phyloP scores from a whole-genome alignment of 495 filamentous ascomycete genomes.

The Neurospora sp. region DNA sequence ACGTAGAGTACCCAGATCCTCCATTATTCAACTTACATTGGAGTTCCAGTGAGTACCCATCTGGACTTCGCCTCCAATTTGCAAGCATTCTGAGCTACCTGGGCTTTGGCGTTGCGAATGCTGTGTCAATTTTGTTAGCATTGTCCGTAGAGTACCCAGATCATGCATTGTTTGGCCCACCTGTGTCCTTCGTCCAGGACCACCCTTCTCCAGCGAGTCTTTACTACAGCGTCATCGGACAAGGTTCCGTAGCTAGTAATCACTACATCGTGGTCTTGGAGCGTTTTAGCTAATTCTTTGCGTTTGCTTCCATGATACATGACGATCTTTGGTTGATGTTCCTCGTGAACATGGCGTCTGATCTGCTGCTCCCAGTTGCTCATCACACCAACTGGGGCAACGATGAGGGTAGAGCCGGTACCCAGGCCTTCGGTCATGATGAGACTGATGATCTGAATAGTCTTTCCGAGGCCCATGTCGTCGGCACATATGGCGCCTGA shows the following conservation, averaged over 20 bases:
- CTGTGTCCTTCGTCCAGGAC: conserved; percentile 80
- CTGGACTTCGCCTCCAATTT: conserved; percentile 58
- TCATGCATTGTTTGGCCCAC: neutral
- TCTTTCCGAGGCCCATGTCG: conserved; percentile 95
- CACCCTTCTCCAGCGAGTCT: conserved; percentile 66
- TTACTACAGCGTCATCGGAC: conserved; percentile 45
- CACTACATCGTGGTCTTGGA: conserved; percentile 59
- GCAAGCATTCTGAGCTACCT: conserved; percentile 57
- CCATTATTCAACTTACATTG: conserved; percentile 40
- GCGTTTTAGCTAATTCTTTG: conserved; percentile 44
- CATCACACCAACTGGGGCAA: conserved; percentile 81
- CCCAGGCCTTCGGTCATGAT: conserved; percentile 54
- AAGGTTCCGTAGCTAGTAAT: conserved; percentile 73
- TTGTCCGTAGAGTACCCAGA: neutral
- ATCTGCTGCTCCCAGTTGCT: conserved; percentile 88
- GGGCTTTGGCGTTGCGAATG: conserved; percentile 70
- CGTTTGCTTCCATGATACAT: conserved; percentile 64
- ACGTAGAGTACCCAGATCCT: neutral
- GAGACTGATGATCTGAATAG: conserved; percentile 75
- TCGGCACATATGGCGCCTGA: conserved; percentile 84
- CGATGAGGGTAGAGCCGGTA: conserved; percentile 55
- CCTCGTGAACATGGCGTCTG: conserved; percentile 54
- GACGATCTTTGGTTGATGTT: conserved; percentile 52
- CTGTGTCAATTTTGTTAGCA: conserved; percentile 13
- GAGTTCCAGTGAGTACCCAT: conserved; percentile 78